Base-by-base conservation (phyloP, 208 protist genomes). In the Trypanosoma scelopori region DNA sequence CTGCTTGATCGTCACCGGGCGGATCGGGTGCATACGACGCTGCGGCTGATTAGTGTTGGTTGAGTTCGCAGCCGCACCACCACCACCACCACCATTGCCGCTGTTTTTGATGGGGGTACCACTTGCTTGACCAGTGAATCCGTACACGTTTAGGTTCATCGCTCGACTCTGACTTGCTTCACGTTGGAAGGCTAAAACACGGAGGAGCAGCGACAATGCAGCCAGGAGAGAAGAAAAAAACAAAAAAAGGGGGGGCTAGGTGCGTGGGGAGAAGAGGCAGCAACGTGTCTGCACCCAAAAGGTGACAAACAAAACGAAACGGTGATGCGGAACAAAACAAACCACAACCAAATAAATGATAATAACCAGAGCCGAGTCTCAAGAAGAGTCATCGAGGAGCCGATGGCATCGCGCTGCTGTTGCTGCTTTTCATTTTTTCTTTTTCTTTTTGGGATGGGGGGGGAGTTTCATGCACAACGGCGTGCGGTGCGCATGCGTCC, bases 1-100 rank as follows among this genome's bases (percentile, higher is more conserved):
- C 48, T 96, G 91, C 67, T 96, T 96, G 52, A 94, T 94, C 7
- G 91, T 94, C 35, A 96, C 80, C 0, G 91, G 85, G 37, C 91
- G 91, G 48, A 96, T 95, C 7, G 89, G 86, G 53, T 92, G 78
- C 65, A 89, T 84, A 30, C 84, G 84, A 18, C 85, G 89, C 80
- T 92, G 83, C 52, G 66, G 76, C 60, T 75, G 72, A 73, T 61
- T 66, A 16, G 12, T 23, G 22, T 20, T 43, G 27, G 1, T 28
- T n/a, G n/a, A n/a, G 32, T 41, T 60, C 15, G 61, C 30, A 9
- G 62, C 41, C 2, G 43, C 56, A 50, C 16, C n/a, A 20, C 30
- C 52, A 30, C 45, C 56, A 47, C 30, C 52, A 30, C 45, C 56
- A 47, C 9, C 22, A 43, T 35, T 46, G 11, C 27, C 49, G 32